Conservation (phyloP, 768 basidiomycete genomes). For the Lentinula aciculospora region DNA sequence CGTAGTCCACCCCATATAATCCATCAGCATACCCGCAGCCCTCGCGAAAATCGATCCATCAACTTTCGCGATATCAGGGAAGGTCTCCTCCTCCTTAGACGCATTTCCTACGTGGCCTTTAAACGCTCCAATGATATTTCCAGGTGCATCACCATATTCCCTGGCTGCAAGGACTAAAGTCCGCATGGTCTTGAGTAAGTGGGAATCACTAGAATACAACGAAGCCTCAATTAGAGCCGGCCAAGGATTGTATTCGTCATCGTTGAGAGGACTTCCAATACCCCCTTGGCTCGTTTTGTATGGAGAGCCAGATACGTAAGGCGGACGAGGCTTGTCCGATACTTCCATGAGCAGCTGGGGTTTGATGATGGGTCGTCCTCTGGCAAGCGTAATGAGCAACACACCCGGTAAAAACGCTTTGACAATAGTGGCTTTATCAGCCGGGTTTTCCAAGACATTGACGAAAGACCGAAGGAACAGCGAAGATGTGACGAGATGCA, state of each 20-base stretch:
- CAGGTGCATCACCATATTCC: slow-evolving; percentile 37
- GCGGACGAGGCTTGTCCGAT: slow-evolving; percentile 34
- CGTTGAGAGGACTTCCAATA: slow-evolving; percentile 29
- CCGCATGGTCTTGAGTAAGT: slow-evolving; percentile 46
- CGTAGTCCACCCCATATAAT: slow-evolving; percentile 49
- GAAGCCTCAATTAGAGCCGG: slow-evolving; percentile 38
- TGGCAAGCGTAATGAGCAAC: slow-evolving; percentile 28
- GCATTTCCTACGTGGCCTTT: neutral
- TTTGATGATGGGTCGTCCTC: slow-evolving; percentile 52
- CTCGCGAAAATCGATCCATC: slow-evolving; percentile 57
- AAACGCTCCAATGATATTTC: slow-evolving; percentile 37
- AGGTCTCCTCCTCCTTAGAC: slow-evolving; percentile 39
- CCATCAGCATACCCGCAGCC: slow-evolving; percentile 51
- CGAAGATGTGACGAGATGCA: slow-evolving; percentile 51
- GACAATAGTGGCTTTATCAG: slow-evolving; percentile 40
- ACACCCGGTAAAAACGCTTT: slow-evolving; percentile 33
- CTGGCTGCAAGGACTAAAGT: slow-evolving; percentile 41
- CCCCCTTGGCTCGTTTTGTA: slow-evolving; percentile 15
- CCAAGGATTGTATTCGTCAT: slow-evolving; percentile 46
- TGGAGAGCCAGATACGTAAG: slow-evolving; percentile 11
- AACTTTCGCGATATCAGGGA: slow-evolving; percentile 32
- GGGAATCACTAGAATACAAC: slow-evolving; percentile 46
- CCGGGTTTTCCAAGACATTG: slow-evolving; percentile 22
- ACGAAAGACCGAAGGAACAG: slow-evolving; percentile 43
- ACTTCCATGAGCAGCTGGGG: slow-evolving; percentile 40